These are phyloP conservation scores for Claviceps purpurea DNA, from an alignment of 2,329 filamentous ascomycete genomes.

Conservation along the genomic window DNA sequence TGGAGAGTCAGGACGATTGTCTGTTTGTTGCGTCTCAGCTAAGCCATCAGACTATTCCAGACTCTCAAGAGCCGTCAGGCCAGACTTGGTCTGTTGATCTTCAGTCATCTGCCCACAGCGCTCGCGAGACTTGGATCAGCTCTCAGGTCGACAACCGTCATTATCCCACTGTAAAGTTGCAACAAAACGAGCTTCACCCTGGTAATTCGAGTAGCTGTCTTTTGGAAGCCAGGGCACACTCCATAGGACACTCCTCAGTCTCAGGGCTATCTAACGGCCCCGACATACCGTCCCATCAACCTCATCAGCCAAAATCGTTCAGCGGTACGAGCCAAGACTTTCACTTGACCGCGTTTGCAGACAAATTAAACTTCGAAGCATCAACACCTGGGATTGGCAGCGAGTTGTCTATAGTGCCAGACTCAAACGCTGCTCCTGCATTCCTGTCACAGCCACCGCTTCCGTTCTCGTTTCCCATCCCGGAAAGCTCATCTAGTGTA, in stretches of 20 bases:
- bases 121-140: neutral
- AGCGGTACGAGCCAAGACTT: neutral
- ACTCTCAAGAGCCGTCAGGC: conserved; percentile 27
- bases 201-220: neutral
- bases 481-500: conserved; percentile 4
- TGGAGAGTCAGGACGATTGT: conserved; percentile 22
- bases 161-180: neutral
- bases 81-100: conserved; percentile 10
- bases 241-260: neutral
- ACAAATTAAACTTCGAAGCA: neutral
- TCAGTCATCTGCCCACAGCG: neutral
- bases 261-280: neutral
- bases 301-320: conserved; percentile 4
- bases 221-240: neutral
- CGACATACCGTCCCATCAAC: conserved; percentile 15
- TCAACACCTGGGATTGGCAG: neutral
- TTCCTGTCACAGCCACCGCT: conserved; percentile 8
- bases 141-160: neutral
- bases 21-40: conserved; percentile 17
- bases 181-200: neutral
- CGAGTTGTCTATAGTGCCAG: neutral
- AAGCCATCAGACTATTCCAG: conserved; percentile 27
- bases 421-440: conserved; percentile 3
- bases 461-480: neutral
- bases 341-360: neutral